Evolutionary conservation across 352 stramenopile genomes (phyloP), one percentile per base, ranked within the genome.

Genomic region (Phytopythium oedochilum): DNA sequence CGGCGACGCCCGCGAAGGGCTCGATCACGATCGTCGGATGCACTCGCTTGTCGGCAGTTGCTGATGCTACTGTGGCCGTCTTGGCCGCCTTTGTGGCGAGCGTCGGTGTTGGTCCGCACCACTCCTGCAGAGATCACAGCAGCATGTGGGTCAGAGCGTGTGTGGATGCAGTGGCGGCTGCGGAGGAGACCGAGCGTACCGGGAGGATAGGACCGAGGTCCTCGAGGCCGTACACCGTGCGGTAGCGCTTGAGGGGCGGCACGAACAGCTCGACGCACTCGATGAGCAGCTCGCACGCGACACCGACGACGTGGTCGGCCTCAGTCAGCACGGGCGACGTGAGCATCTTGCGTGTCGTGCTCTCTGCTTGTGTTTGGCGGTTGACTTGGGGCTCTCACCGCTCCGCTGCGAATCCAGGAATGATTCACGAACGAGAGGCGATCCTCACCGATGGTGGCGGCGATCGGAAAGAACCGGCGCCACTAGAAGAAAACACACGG

Each of bases 171-270:
- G n/a, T n/a, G n/a, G n/a, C n/a, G n/a, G n/a, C n/a, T n/a, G n/a
- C n/a, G n/a, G n/a, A n/a, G n/a, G n/a, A n/a, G n/a, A n/a, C n/a
- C n/a, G n/a, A n/a, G 20, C 48, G 23, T 55, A 55, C 48, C 48
- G 48, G 48, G 20, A 55, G 34, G 48, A 55, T 32, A 10, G 48
- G 48, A 10, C 48, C 48, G 34, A 55, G 48, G 48, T 55, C 48
- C 23, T 55, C 48, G 34, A 55, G 48, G 22, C 48, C 48, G 34
- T 34, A 26, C 18, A 55, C 34, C 1, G 48, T 45, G 20, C 48
- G 32, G 34, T 43, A 43, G 23, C 32, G 29, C 48, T 45, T 45
- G 48, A 55, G 48, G 14, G 48, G 48, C 20, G 22, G 31, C 29
- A 55, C n/a, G 22, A 55, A 44, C 48, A 55, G 23, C 48, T 55